Evolutionary conservation across 345 rosid genomes (phyloP), one percentile per base, ranked within the genome.

Genomic region (Heritiera littoralis): DNA sequence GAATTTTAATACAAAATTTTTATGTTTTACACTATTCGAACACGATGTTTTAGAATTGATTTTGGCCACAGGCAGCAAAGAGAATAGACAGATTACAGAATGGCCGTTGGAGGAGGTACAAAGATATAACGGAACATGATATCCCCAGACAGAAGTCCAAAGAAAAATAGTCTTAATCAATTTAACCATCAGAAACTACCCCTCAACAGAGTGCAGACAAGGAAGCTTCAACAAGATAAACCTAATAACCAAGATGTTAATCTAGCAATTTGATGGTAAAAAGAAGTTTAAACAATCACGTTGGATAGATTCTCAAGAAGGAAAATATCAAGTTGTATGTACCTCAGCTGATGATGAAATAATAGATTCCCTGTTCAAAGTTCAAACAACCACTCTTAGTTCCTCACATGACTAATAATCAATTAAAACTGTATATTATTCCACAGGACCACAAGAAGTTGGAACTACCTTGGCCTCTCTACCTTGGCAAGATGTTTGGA

Each of bases 401-500:
- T 35, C 60, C 81, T 64, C 12, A 4, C 67, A 66, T 32, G 40
- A 72, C 65, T 41, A 77, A 66, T 63, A 45, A 45, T 66, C 75
- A 49, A 66, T 59, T n/a, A 32, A 52, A 41, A 40, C 9, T 6
- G 2, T 5, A 73, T 18, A 12, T 5, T 30, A 52, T 17, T 58
- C 30, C 11, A 28, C 35, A 66, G 60, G 46, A 79, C 11, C 23
- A 6, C 70, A 74, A 30, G 78, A 77, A 48, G 43, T 18, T n/a
- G 35, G 9, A 66, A 54, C 72, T 88, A 95, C 98, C 96, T 90
- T 81, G 90, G 91, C 81, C 93, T 82, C 75, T 91, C 98, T 48
- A 94, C 81, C 87, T 91, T 91, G 0, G 95, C 86, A 79, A 91
- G 94, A 90, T 89, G 97, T 78, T 91, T 92, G 28, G 97, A 90